These are phyloP conservation scores for Gossypium lobatum DNA, from an alignment of 441 rosid species.

Conservation along the genomic window DNA sequence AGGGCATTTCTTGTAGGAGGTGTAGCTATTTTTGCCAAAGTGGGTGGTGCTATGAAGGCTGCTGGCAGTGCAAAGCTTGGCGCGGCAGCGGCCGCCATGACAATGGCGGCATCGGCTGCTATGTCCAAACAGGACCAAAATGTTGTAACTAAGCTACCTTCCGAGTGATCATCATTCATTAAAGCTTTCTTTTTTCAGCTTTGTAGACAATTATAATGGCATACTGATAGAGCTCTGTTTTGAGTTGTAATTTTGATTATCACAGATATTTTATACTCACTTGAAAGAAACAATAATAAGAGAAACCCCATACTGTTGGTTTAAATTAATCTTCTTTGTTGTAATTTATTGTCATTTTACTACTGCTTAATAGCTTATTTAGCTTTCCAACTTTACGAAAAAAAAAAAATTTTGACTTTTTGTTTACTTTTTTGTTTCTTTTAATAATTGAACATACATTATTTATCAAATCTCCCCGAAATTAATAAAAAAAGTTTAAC, in stretches of 20 bases:
- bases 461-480: too few relatives aligned
- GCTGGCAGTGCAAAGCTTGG: background rate
- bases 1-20: background rate
- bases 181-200: background rate
- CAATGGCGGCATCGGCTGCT: background rate
- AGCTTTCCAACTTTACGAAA: background rate
- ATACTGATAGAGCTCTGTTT: too few relatives aligned
- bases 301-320: too few relatives aligned
- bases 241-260: too few relatives aligned
- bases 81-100: background rate
- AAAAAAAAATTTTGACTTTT: too few relatives aligned
- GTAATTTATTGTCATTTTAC: background rate
- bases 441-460: too few relatives aligned
- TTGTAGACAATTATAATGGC: background rate
- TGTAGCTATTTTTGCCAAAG: background rate
- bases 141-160: background rate
- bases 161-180: background rate
- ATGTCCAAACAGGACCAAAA: background rate
- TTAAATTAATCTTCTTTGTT: background rate
- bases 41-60: background rate
- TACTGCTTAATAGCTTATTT: background rate
- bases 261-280: too few relatives aligned
- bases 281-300: too few relatives aligned
- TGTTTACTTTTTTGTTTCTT: too few relatives aligned
- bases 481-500: too few relatives aligned